phyloP scores from a whole-genome alignment of 495 filamentous ascomycete species.

The Penicillium manginii region DNA sequence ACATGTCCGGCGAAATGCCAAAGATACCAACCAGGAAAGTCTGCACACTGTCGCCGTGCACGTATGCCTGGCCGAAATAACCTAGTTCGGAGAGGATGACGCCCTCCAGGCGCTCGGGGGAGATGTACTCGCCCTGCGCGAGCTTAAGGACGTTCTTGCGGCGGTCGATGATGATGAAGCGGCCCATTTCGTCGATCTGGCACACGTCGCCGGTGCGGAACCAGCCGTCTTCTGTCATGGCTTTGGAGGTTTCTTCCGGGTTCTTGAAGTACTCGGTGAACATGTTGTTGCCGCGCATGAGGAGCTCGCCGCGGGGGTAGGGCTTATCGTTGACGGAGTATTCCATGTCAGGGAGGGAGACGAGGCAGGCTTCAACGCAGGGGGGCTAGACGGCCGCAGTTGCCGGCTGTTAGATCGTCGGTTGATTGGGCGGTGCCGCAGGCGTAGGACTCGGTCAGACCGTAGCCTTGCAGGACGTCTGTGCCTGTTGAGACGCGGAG shows the following conservation, averaged over 20 bases:
- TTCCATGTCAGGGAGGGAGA: slow-evolving; percentile 92
- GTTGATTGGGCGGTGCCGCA: slow-evolving; percentile 67
- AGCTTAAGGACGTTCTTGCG: slow-evolving; percentile 99
- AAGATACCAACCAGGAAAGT: slow-evolving; percentile 84
- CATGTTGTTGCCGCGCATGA: slow-evolving; percentile 75
- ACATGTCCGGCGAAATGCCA: slow-evolving; percentile 79
- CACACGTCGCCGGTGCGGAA: slow-evolving; percentile 95
- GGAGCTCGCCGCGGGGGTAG: slow-evolving; percentile 87
- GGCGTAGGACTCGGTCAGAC: slow-evolving; percentile 94
- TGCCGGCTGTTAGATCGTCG: slow-evolving; percentile 74
- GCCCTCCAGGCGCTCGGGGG: slow-evolving; percentile 95
- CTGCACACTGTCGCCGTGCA: slow-evolving; percentile 89
- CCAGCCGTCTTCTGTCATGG: slow-evolving; percentile 88
- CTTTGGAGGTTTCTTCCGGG: slow-evolving; percentile 80
- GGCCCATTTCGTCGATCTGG: slow-evolving; percentile 78
- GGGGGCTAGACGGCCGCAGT: slow-evolving; percentile 74
- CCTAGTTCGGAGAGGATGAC: slow-evolving; percentile 80
- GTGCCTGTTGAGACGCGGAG: slow-evolving; percentile 81
- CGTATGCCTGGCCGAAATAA: slow-evolving; percentile 78
- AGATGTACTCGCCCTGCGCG: slow-evolving; percentile 97
- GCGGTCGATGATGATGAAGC: slow-evolving; percentile 92
- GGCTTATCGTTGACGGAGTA: slow-evolving; percentile 91
- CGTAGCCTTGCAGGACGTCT: slow-evolving; percentile 87
- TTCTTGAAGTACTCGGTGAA: slow-evolving; percentile 91
- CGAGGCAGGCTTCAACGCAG: slow-evolving; percentile 75